Evolutionary conservation across 1,139 yeast species (phyloP).

Genomic region (Wickerhamiella pararugosa): DNA sequence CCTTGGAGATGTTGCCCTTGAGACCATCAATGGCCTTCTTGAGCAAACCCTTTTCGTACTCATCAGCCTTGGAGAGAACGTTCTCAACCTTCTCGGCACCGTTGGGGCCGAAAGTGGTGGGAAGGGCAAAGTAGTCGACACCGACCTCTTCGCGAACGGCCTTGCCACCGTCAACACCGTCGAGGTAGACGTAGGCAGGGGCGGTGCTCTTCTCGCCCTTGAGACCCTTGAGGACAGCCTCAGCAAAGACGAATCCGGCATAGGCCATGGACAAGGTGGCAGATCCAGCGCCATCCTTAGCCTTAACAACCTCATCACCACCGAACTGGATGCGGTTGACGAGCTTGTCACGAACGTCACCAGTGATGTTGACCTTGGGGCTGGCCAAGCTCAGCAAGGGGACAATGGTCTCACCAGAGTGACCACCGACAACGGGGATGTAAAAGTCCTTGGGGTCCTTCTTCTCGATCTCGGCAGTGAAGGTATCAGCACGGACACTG

Average conservation of each 20-base stretch:
- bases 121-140: constrained; percentile 82
- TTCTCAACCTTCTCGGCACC: constrained; percentile 61
- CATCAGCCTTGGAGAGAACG: constrained; percentile 23
- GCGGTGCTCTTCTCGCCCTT: constrained; percentile 60
- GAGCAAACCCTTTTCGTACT: constrained; percentile 41
- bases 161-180: constrained; percentile 28
- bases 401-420: constrained; percentile 88
- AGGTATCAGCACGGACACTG: constrained; percentile 77
- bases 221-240: constrained; percentile 54
- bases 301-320: constrained; percentile 93
- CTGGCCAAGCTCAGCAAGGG: constrained; percentile 59
- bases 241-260: constrained; percentile 82
- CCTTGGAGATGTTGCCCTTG: constrained; percentile 49
- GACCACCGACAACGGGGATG: constrained; percentile 90
- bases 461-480: constrained; percentile 40
- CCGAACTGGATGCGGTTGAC: constrained; percentile 88
- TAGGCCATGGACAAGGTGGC: constrained; percentile 96
- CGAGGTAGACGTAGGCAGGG: constrained; percentile 43
- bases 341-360: constrained; percentile 48
- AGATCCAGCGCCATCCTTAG: constrained; percentile 89
- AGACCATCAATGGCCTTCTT: constrained; percentile 72
- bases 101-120: constrained; percentile 58
- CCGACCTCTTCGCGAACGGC: constrained; percentile 30
- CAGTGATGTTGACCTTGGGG: constrained; percentile 32
- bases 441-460: constrained; percentile 41